Conservation (phyloP, 1,139 yeast genomes). For the Debaryomyces sp. region DNA sequence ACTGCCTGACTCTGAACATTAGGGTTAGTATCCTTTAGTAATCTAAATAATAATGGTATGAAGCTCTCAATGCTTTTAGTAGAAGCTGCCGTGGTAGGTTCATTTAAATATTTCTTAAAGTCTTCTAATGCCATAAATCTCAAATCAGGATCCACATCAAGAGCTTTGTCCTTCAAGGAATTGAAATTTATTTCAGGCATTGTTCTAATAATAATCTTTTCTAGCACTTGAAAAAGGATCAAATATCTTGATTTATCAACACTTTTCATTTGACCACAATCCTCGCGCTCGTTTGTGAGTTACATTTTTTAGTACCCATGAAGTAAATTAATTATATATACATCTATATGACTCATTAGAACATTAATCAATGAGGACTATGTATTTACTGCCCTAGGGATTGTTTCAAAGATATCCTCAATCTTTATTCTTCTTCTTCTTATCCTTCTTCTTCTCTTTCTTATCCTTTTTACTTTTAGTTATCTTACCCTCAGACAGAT, state of each 20-base stretch:
- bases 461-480: conserved; percentile 14
- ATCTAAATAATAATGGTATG: conserved; percentile 51
- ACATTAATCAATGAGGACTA: not conserved
- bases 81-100: conserved; percentile 25
- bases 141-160: conserved; percentile 78
- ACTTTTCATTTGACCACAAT: not conserved
- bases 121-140: conserved; percentile 89
- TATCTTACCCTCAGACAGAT: conserved; percentile 3
- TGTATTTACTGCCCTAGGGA: not conserved
- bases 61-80: conserved; percentile 38
- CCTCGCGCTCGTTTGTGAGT: not conserved
- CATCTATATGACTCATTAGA: conserved; percentile 3
- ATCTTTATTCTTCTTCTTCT: conserved; percentile 3
- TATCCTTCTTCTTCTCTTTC: conserved; percentile 14
- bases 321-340: not conserved
- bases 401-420: not conserved
- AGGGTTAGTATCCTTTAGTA: conserved; percentile 64
- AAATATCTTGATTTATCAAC: not conserved
- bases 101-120: conserved; percentile 51
- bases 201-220: not conserved
- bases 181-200: conserved; percentile 26
- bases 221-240: not conserved
- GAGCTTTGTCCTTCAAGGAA: conserved; percentile 49
- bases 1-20: conserved; percentile 84
- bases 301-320: not conserved